phyloP scores from a whole-genome alignment of 2,329 filamentous ascomycete species.

The Neofusicoccum cordaticola region DNA sequence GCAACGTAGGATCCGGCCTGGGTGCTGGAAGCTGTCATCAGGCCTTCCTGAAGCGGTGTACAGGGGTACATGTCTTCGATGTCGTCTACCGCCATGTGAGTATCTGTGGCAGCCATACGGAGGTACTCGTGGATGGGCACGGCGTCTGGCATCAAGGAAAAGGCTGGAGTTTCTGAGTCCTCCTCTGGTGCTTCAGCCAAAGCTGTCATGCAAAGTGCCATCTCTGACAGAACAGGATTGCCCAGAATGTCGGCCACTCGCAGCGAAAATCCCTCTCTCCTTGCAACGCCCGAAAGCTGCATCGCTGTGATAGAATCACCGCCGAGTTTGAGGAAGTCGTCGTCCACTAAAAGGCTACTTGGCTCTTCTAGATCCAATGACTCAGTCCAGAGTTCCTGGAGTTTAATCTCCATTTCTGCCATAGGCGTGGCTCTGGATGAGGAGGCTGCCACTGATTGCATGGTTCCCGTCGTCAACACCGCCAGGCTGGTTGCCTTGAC shows the following conservation, averaged over 20 bases:
- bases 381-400: neutral
- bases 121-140: conserved; percentile 19
- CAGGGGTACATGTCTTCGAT: conserved; percentile 50
- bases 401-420: neutral
- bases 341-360: neutral
- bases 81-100: conserved; percentile 9
- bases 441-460: too few species aligned
- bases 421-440: neutral
- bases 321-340: neutral
- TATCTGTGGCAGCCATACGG: neutral
- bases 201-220: conserved; percentile 7
- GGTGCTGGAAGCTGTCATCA: conserved; percentile 40
- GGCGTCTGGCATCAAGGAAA: conserved; percentile 18
- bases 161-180: neutral
- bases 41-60: conserved; percentile 40
- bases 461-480: neutral
- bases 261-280: conserved; percentile 17
- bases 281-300: neutral
- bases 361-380: neutral
- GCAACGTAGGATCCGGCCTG: conserved; percentile 38
- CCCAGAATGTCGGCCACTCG: conserved; percentile 23
- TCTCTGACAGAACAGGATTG: conserved; percentile 20
- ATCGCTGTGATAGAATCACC: neutral
- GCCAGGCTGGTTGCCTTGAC: too few species aligned
- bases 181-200: neutral